Base-by-base conservation (phyloP, 1,139 yeast genomes). In the Yamadazyma oceani region DNA sequence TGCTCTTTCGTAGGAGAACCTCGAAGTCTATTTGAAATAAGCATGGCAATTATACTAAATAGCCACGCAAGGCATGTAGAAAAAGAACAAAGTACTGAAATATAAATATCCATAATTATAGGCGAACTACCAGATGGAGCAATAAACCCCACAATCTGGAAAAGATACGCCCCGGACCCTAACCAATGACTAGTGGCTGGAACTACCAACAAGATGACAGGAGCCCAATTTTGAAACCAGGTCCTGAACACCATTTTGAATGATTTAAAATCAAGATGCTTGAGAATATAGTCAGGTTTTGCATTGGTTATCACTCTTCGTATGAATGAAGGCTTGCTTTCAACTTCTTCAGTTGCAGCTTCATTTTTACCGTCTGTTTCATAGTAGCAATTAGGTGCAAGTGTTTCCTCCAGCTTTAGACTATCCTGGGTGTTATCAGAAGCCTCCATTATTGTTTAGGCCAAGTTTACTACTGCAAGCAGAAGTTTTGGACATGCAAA, bases 171-270 rank as follows among this genome's bases (percentile, higher is more conserved):
- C 2, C 64, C 66, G 13, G 39, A 38, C 3, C 70, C 70, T 1
- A 65, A 27, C 69, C 69, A 66, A 10, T 38, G 36, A 33, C 56
- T 49, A 1, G 59, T 46, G 8, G 38, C 35, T 1, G 65, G 67
- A 1, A 62, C 52, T 3, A 62, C 48, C 7, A 57, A 42, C 12
- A 66, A 35, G 2, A 66, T 39, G 8, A 58, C 55, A 1, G 60
- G 49, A 4, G 45, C 36, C 63, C 68, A 65, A 3, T 58, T 42
- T 37, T 60, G 64, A 3, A 54, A 25, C 61, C 65, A 66, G 2
- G 67, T 54, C 19, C 62, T 50, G 6, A 55, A 25, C 1, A 49
- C 57, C 0, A 54, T 43, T 37, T 60, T 60, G 41, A 62, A 51
- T 5, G 68, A 64, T 0, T 37, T 40, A 36, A 45, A 52, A 31